phyloP scores from a whole-genome alignment of 2,329 filamentous ascomycete genomes.

The Stachybotrys chartarum region DNA sequence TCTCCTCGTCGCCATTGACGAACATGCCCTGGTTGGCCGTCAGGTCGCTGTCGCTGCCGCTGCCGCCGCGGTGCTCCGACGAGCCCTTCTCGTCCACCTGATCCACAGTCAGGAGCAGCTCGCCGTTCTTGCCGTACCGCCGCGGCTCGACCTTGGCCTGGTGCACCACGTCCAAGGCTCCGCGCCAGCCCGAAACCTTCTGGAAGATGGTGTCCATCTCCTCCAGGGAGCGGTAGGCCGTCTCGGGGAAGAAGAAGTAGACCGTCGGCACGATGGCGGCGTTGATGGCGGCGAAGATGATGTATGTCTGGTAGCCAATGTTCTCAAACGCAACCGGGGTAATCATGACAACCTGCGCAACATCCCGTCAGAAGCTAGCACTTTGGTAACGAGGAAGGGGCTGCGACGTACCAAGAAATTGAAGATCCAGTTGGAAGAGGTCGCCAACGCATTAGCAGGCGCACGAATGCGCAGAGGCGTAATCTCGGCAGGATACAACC shows the following conservation, averaged over 20 bases:
- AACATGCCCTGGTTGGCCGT: slow-evolving; percentile 18
- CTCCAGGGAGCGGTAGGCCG: slow-evolving; percentile 55
- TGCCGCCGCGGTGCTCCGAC: slow-evolving; percentile 18
- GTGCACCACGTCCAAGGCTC: slow-evolving; percentile 27
- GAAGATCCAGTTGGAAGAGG: slow-evolving; percentile 53
- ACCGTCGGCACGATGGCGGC: slow-evolving; percentile 49
- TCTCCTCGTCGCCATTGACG: slow-evolving; percentile 24
- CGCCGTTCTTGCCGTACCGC: slow-evolving; percentile 52
- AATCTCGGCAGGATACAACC: slow-evolving; percentile 61
- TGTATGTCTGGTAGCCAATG: slow-evolving; percentile 55
- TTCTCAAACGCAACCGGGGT: slow-evolving; percentile 51
- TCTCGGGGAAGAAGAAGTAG: slow-evolving; percentile 60
- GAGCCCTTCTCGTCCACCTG: slow-evolving; percentile 30
- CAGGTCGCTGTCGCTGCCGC: slow-evolving; percentile 11
- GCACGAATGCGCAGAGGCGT: slow-evolving; percentile 61
- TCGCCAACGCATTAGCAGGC: slow-evolving; percentile 49
- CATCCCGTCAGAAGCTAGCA: slow-evolving; percentile 6
- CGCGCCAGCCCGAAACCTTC: slow-evolving; percentile 38
- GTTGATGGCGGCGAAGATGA: slow-evolving; percentile 61
- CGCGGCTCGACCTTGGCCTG: slow-evolving; percentile 39
- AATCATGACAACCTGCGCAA: slow-evolving; percentile 46
- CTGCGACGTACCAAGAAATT: slow-evolving; percentile 39
- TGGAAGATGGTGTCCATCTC: slow-evolving; percentile 61
- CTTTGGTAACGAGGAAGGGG: slow-evolving; percentile 14
- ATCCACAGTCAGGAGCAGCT: slow-evolving; percentile 42